Evolutionary conservation across 2,329 filamentous ascomycete genomes (phyloP).

Genomic region (Magnaporthales sp.): DNA sequence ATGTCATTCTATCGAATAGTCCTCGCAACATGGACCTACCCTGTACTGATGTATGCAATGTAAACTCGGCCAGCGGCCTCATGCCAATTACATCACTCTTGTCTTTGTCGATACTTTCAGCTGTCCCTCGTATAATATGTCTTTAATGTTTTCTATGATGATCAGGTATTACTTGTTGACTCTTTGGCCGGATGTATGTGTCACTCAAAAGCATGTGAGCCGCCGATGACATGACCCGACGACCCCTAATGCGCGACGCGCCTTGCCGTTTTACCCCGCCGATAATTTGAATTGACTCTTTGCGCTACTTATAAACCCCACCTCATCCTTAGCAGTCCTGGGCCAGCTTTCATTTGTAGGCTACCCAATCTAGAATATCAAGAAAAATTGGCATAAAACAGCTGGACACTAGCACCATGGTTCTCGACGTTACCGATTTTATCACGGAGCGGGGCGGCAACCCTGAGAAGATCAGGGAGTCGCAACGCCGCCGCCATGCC

Average conservation of each 20-base stretch:
- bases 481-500: conserved; percentile 72
- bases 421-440: conserved; percentile 67
- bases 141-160: not conserved
- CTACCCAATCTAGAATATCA: not conserved
- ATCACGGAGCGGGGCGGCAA: conserved; percentile 83
- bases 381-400: not conserved
- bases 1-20: no score
- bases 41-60: not conserved
- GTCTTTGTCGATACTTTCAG: not conserved
- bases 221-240: not conserved
- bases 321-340: not conserved
- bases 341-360: not conserved
- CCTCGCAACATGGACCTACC: not conserved
- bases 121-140: not conserved
- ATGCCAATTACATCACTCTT: not conserved
- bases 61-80: not conserved
- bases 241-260: not conserved
- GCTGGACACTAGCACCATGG: conserved; percentile 36
- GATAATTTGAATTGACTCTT: not conserved
- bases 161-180: not conserved
- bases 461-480: conserved; percentile 85
- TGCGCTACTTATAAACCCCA: not conserved
- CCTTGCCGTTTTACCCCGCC: not conserved
- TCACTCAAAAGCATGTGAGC: not conserved
- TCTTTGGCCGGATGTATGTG: not conserved